Evolutionary conservation across 352 stramenopile genomes (phyloP), one percentile per base, ranked within the genome.

Genomic region (Pythium pectinolyticum): DNA sequence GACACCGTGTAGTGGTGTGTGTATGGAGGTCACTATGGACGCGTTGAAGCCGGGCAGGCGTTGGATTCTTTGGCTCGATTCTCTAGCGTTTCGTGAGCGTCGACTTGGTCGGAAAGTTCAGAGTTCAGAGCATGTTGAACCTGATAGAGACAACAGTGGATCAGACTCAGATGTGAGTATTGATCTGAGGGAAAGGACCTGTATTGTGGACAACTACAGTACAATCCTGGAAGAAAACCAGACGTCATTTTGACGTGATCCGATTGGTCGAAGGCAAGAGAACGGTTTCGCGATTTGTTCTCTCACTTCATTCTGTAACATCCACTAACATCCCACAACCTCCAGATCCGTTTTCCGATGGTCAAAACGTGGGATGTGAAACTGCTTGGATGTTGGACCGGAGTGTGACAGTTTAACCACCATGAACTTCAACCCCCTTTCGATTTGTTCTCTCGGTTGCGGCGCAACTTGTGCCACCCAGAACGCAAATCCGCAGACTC

Each of bases 361-460:
- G 25, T 30, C 63, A 30, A 57, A 69, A n/a, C 31, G 61, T 5
- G 20, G 24, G 24, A 37, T 49, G 5, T 3, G 37, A 45, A 66
- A 66, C 24, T 3, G 28, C 24, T 11, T 50, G 43, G 43, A 50
- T 10, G 43, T 50, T 50, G 24, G 34, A 25, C 15, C 20, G 43
- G 34, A 50, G 43, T 50, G 43, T 50, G 43, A 51, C 28, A 32
- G 9, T 40, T 57, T 46, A 59, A 69, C 61, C 28, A 55, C 61
- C 54, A 55, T 20, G 49, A 64, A 70, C 63, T 70, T 70, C 63
- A 70, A 70, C 54, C 34, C 43, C 40, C 62, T 49, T 40, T 52
- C 45, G 6, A n/a, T 59, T 35, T 45, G 55, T 37, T 53, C 41
- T 68, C 57, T 53, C 22, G 52, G 25, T 48, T 14, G 14, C 9